Percentiles rank a stretch among this genome's conserved stretches.
These are phyloP conservation scores for Alternaria longipes DNA, from an alignment of 2,329 filamentous ascomycete species.

Conservation along the genomic window DNA sequence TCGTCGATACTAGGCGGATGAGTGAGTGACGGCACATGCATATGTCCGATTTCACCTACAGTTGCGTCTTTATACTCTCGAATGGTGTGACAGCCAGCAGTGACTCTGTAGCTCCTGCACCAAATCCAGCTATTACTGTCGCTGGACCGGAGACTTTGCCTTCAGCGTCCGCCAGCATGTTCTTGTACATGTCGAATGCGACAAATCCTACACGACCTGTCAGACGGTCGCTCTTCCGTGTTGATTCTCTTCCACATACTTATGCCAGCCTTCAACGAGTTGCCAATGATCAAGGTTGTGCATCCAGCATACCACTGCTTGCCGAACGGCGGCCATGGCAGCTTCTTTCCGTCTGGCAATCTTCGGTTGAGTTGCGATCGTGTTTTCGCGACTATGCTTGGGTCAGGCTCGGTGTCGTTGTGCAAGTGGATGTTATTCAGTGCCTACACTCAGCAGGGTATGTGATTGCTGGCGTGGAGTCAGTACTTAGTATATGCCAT, in stretches of 20 bases:
- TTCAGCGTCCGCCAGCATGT: slow-evolving; percentile 78
- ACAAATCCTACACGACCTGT: slow-evolving; percentile 73
- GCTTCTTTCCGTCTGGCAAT: slow-evolving; percentile 81
- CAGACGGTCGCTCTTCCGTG: not conserved
- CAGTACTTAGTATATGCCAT: slow-evolving; percentile 20
- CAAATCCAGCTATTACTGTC: slow-evolving; percentile 92
- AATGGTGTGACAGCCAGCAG: slow-evolving; percentile 94
- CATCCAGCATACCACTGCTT: slow-evolving; percentile 97
- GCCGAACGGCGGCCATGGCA: slow-evolving; percentile 95
- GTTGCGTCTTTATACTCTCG: slow-evolving; percentile 96
- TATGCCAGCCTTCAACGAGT: slow-evolving; percentile 95
- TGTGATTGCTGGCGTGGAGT: slow-evolving; percentile 73
- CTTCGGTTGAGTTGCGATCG: slow-evolving; percentile 90
- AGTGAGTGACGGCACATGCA: slow-evolving; percentile 3
- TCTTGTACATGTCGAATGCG: slow-evolving; percentile 94
- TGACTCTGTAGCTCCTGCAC: slow-evolving; percentile 93
- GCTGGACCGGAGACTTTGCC: slow-evolving; percentile 90
- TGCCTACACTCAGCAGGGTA: slow-evolving; percentile 89
- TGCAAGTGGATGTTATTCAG: not conserved
- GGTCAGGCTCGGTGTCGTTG: slow-evolving; percentile 21
- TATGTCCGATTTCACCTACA: slow-evolving; percentile 56
- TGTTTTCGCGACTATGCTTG: slow-evolving; percentile 82
- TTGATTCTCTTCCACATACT: slow-evolving; percentile 66
- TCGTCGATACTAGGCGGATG: slow-evolving; percentile 78
- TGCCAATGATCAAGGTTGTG: slow-evolving; percentile 95